Conservation (phyloP, 2,329 filamentous ascomycete species). For the Talaromyces sp. region DNA sequence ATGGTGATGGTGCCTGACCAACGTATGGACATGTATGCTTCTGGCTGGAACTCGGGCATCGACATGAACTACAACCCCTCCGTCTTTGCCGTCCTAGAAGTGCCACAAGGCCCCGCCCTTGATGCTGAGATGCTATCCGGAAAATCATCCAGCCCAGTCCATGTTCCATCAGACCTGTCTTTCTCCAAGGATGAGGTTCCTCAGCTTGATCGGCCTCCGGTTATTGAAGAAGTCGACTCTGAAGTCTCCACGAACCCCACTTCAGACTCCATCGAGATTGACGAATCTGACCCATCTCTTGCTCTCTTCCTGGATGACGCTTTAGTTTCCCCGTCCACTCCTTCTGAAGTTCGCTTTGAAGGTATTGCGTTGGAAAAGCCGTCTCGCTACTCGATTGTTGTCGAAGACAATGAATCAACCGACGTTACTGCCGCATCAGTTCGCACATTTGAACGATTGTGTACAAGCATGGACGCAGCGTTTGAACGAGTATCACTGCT, state of each 20-base stretch:
- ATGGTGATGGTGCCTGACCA: conserved; percentile 82
- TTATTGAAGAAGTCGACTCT: conserved; percentile 13
- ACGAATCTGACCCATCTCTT: conserved; percentile 47
- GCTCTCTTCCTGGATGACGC: conserved; percentile 46
- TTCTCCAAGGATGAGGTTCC: conserved; percentile 46
- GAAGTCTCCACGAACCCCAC: conserved; percentile 10
- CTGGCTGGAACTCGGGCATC: conserved; percentile 42
- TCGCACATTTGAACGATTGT: conserved; percentile 31
- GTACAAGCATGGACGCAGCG: conserved; percentile 37
- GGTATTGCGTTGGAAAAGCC: conserved; percentile 61
- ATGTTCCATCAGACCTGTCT: conserved; percentile 33
- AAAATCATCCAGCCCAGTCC: conserved; percentile 58
- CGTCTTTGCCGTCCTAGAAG: conserved; percentile 64
- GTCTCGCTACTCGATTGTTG: conserved; percentile 59
- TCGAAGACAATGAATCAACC: conserved; percentile 30
- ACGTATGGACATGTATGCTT: conserved; percentile 56
- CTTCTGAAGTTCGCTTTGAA: conserved; percentile 32
- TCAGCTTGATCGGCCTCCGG: conserved; percentile 37
- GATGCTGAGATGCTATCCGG: conserved; percentile 61
- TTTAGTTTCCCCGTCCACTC: conserved; percentile 43
- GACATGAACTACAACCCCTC: conserved; percentile 40
- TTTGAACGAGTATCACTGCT: conserved; percentile 36
- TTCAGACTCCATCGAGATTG: conserved; percentile 46
- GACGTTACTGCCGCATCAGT: conserved; percentile 22
- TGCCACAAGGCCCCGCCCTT: conserved; percentile 61